Conservation (phyloP, 176 grass and related monocot genomes). For the Oryza glumipatula region DNA sequence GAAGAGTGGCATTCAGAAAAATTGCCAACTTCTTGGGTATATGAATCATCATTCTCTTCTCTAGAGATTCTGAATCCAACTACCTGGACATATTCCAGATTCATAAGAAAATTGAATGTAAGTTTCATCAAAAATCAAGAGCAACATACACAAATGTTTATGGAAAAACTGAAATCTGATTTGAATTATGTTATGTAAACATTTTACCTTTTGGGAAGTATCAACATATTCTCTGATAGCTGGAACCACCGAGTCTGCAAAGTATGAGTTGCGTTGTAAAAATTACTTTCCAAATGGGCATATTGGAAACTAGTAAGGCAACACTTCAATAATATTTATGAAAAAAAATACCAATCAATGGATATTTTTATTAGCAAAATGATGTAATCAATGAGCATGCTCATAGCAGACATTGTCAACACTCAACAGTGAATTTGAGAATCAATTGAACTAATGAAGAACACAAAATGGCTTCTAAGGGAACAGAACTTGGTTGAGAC, state of each 20-base stretch:
- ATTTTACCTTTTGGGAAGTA: constrained; percentile 67
- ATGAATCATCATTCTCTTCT: constrained; percentile 57
- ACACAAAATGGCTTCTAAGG: neutral
- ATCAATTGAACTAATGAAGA: neutral
- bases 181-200: neutral
- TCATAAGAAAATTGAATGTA: constrained; percentile 16
- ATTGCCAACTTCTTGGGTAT: constrained; percentile 45
- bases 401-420: constrained; percentile 13
- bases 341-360: neutral
- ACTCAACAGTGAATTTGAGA: neutral
- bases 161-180: constrained; percentile 25
- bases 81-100: constrained; percentile 65
- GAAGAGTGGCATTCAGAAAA: constrained; percentile 52
- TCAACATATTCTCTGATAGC: constrained; percentile 54
- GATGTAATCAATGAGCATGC: neutral
- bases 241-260: constrained; percentile 67
- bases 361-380: too few relatives aligned
- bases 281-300: constrained; percentile 27
- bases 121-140: neutral
- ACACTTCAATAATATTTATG: neutral
- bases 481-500: constrained; percentile 26
- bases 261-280: constrained; percentile 46
- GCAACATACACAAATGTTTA: neutral
- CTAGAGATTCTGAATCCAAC: constrained; percentile 63
- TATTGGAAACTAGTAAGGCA: constrained; percentile 4